Evolutionary conservation across 2,329 filamentous ascomycete species (phyloP), one percentile per base, ranked within the genome.

Genomic region (Colletotrichum aenigma): DNA sequence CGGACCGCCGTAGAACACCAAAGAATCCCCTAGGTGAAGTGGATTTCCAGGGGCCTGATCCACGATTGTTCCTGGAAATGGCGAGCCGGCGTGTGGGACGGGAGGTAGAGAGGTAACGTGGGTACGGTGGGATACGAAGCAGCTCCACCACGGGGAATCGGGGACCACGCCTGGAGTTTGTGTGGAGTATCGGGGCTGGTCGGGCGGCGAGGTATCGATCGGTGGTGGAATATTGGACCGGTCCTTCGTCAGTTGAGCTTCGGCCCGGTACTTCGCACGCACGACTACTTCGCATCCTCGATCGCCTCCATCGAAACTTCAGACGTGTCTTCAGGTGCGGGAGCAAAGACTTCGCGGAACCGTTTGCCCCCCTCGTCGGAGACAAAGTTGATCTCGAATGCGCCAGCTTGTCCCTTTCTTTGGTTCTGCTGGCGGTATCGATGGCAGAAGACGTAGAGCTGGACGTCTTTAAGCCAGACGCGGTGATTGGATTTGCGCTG

Each of bases 391-490:
- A 91, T 86, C 80, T 91, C 88, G 74, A 91, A 91, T 1, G 86
- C 86, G 7, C 88, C 87, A 3, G 82, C 79, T 60, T 83, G 85
- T 61, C 87, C 88, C 66, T 86, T 87, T 6, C 90, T 87, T 82
- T 91, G 89, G 62, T 86, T 85, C 70, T 87, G 85, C 76, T 90
- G 87, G 9, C 86, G 86, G 78, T 93, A 93, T 2, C 86, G 82
- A n/a, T 88, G 83, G 78, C 88, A 91, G 80, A 93, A 93, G 9
- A 92, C 88, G 79, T 92, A 92, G 0, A 90, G 86, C 72, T 91
- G 87, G 18, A 93, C 81, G 75, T 91, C 88, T 38, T 85, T 86
- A 3, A 93, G 82, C 83, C 87, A 88, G 74, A 93, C 82, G 28
- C 87, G 85, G 71, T 87, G 86, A 15, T 82, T 82, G 15, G 85